Base-by-base conservation (phyloP, 345 rosid genomes). In the Chamaenerion angustifolium region DNA sequence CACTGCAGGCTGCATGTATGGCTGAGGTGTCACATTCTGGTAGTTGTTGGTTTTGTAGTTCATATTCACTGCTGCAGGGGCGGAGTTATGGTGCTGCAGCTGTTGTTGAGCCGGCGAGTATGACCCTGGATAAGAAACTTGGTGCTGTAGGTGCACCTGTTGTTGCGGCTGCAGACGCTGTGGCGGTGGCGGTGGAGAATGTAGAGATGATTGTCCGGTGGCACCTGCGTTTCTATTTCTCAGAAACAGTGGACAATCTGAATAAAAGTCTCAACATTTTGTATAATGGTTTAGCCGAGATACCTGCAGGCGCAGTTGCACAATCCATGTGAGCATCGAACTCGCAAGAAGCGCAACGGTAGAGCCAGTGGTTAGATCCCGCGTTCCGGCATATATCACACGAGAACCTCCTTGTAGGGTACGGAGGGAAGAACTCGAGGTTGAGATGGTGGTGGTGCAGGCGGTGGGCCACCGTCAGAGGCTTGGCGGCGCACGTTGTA, bases 321-420 rank as follows among this genome's bases (percentile, higher is more conserved):
- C 92, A 82, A 21, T 60, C 68, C 44, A 82, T 11, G 54, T 79
- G 92, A 31, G 77, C 80, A 31, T 79, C 86, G 14, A 82, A 82
- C 56, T 67, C 73, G 48, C 86, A 82, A 0, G 47, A 42, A 9
- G 56, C 45, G 14, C 92, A 83, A 5, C 76, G 73, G 47, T 80
- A 83, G 0, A 83, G 69, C 92, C 92, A 83, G 13, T 77, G 78
- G 37, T 68, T 68, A 14, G 59, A 51, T 14, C 87, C 84, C 9
- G 71, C 25, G 56, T 51, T 61, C 6, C 45, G 56, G 25, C 87
- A 83, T 1, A 80, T 40, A 19, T 80, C 82, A 42, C 80, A 83
- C 0, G 80, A 71, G 61, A 80, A 83, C 4, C 79, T 75, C 49
- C 72, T 66, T 13, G 53, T 59, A 7, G 52, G 58, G 49, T 77